phyloP scores from a whole-genome alignment of 2,329 filamentous ascomycete species.

The Trichoderma koningiopsis region DNA sequence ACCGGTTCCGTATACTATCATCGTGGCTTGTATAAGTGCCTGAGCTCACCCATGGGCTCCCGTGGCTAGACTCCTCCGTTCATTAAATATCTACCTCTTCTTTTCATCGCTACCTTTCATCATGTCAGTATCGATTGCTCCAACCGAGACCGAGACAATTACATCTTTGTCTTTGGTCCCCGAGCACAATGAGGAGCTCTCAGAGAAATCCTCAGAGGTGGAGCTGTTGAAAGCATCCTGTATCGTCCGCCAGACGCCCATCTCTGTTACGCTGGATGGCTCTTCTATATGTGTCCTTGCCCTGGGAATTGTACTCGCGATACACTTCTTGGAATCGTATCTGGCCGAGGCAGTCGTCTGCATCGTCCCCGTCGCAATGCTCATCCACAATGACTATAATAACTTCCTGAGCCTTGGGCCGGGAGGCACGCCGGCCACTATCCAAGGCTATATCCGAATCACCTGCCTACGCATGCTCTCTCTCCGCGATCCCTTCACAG shows the following conservation, averaged over 20 bases:
- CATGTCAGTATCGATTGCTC: slow-evolving; percentile 37
- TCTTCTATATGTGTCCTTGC: slow-evolving; percentile 50
- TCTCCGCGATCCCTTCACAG: slow-evolving; percentile 68
- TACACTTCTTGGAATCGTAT: slow-evolving; percentile 54
- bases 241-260: slow-evolving; percentile 50
- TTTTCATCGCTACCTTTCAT: background rate
- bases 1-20: background rate
- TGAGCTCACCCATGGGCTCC: background rate
- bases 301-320: slow-evolving; percentile 51
- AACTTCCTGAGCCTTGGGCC: slow-evolving; percentile 78
- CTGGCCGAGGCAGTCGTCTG: slow-evolving; percentile 53
- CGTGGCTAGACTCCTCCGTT: background rate
- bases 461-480: slow-evolving; percentile 72
- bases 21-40: background rate
- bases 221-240: slow-evolving; percentile 17
- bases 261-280: slow-evolving; percentile 57
- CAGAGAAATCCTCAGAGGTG: background rate
- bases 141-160: slow-evolving; percentile 36
- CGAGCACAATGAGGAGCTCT: slow-evolving; percentile 26
- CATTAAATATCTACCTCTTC: background rate
- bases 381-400: slow-evolving; percentile 70
- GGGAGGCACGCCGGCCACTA: slow-evolving; percentile 76
- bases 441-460: slow-evolving; percentile 72
- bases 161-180: slow-evolving; percentile 29
- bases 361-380: slow-evolving; percentile 50